Evolutionary conservation across 2,329 filamentous ascomycete genomes (phyloP), one percentile per base, ranked within the genome.

Genomic region (Claviceps arundinis): DNA sequence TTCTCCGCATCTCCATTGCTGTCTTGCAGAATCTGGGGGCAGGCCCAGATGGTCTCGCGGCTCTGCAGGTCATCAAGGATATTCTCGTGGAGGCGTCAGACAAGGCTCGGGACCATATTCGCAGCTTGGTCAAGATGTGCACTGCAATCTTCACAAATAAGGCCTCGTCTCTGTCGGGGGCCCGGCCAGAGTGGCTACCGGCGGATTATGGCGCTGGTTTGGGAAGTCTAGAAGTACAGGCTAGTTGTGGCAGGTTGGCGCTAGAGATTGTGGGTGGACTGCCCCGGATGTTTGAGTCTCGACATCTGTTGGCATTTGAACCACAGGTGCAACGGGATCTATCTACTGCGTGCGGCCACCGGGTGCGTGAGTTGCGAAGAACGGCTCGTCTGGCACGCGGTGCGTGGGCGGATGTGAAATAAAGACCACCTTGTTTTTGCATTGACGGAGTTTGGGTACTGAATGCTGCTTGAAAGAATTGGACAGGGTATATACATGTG

Each of bases 281-380:
- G 46, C 75, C 77, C 3, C 60, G 59, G 17, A 68, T 69, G 56
- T 77, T 74, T 56, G 77, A 79, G 53, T 66, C 72, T 11, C 64
- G 70, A 5, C 62, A 73, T 47, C 59, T 80, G 19, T 57, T 76
- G 48, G 65, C 72, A 0, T 68, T 72, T 56, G 69, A 69, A 44
- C 68, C 68, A 30, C 65, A 64, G 50, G 68, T 78, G 44, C 67
- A 72, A 54, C 66, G 73, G 4, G 69, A 76, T 50, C 59, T 81
- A 54, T 70, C 72, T 1, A 58, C 66, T 8, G 76, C 76, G 1
- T 78, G 76, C 48, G 78, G 77, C 1, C 76, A 81, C 56, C 62
- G 66, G 5, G 73, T 78, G 8, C 67, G 78, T 45, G 75, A 77
- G 54, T 68, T 80, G 45, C 69, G 78, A 47, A 72, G 67, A 52